Percentiles rank a stretch among this genome's conserved stretches.
These are phyloP conservation scores for Gossypium stocksii DNA, from an alignment of 345 rosid genomes.

Conservation along the genomic window DNA sequence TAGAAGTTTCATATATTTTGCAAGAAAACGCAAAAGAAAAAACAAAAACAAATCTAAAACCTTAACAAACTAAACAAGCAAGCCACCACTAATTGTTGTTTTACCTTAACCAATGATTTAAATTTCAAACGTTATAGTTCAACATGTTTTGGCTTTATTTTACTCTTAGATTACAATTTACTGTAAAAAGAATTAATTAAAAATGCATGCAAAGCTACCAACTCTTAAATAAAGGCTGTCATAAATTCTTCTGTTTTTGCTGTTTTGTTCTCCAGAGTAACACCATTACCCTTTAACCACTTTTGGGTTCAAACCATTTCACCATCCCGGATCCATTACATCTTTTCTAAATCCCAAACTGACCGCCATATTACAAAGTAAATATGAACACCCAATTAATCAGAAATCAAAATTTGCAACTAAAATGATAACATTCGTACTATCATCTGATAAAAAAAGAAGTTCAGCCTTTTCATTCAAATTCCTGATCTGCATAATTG, in stretches of 20 bases:
- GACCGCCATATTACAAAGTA: constrained; percentile 5
- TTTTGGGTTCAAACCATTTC: neutral
- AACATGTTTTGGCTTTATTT: neutral
- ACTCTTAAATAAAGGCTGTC: neutral
- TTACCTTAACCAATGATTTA: neutral
- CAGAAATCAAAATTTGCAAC: neutral
- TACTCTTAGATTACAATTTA: neutral
- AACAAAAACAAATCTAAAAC: neutral
- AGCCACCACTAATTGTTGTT: neutral
- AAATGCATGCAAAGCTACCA: neutral
- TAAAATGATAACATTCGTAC: neutral
- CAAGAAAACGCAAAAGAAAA: neutral
- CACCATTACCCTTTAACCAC: neutral
- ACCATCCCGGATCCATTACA: neutral
- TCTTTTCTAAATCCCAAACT: constrained; percentile 3
- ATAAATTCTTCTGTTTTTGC: neutral
- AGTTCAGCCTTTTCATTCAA: neutral
- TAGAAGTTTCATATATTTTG: neutral
- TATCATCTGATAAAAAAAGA: neutral
- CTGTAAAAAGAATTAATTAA: neutral
- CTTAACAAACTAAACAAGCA: neutral
- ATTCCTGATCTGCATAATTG: neutral
- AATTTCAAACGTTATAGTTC: neutral
- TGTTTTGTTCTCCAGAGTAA: neutral
- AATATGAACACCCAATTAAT: neutral